Percentiles rank a stretch among this genome's conserved stretches.
Conservation (phyloP, 2,329 filamentous ascomycete genomes). For the Cytospora paraplurivora region DNA sequence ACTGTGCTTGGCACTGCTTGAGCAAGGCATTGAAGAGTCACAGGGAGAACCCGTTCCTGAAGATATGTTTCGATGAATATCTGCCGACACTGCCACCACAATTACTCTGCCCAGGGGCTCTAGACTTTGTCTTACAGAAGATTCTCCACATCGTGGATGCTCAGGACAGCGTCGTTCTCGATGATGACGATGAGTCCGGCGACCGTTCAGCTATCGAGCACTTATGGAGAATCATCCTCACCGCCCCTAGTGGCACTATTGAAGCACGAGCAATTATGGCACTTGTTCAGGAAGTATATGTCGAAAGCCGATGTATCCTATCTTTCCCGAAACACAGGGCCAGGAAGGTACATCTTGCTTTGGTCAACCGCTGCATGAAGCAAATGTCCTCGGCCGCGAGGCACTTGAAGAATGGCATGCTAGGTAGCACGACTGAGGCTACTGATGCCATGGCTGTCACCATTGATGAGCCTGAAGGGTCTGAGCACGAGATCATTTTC, state of each 20-base stretch:
- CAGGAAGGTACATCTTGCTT: slow-evolving; percentile 63
- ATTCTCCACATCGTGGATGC: slow-evolving; percentile 52
- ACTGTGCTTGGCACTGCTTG: slow-evolving; percentile 70
- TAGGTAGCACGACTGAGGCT: slow-evolving; percentile 42
- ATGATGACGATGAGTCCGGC: slow-evolving; percentile 53
- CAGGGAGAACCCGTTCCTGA: slow-evolving; percentile 58
- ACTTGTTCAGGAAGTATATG: slow-evolving; percentile 71
- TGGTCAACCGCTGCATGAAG: slow-evolving; percentile 73
- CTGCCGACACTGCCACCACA: slow-evolving; percentile 58
- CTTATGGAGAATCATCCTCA: slow-evolving; percentile 81
- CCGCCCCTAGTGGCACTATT: slow-evolving; percentile 64
- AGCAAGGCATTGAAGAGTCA: slow-evolving; percentile 48
- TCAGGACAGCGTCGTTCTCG: slow-evolving; percentile 46
- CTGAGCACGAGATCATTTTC: slow-evolving; percentile 63
- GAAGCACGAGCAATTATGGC: slow-evolving; percentile 69
- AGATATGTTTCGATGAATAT: slow-evolving; percentile 56
- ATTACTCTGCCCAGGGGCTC: slow-evolving; percentile 62
- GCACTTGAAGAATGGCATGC: slow-evolving; percentile 47
- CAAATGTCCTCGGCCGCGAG: slow-evolving; percentile 68
- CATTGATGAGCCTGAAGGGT: slow-evolving; percentile 41
- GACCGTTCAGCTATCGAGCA: slow-evolving; percentile 64
- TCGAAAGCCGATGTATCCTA: slow-evolving; percentile 57
- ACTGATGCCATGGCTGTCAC: slow-evolving; percentile 57
- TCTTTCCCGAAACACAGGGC: slow-evolving; percentile 53
- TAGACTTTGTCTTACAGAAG: slow-evolving; percentile 62